Evolutionary conservation across 805 yeast species (phyloP).

Genomic region (Peterozyma xylosa): DNA sequence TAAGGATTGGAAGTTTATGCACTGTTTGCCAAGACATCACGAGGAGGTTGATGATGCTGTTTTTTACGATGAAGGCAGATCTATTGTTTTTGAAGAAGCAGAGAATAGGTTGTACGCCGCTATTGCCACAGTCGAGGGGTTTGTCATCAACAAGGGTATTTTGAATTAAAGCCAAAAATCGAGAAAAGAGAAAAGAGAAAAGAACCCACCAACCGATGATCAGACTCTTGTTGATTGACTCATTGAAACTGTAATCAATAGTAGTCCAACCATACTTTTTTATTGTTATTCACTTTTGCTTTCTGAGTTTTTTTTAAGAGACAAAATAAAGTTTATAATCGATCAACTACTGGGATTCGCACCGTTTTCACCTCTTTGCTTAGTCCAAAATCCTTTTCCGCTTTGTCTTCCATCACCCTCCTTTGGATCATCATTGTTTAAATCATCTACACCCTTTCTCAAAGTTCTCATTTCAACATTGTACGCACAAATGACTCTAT

Average conservation of each 20-base stretch:
- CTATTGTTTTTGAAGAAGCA: slow-evolving; percentile 91
- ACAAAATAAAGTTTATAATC: too few relatives aligned
- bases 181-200: too few relatives aligned
- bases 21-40: slow-evolving; percentile 90
- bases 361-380: slow-evolving; percentile 75
- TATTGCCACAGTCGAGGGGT: slow-evolving; percentile 85
- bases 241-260: too few relatives aligned
- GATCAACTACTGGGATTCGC: too few relatives aligned
- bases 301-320: too few relatives aligned
- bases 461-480: slow-evolving; percentile 26
- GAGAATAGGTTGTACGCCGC: slow-evolving; percentile 96
- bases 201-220: too few relatives aligned
- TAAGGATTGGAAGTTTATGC: slow-evolving; percentile 85
- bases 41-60: slow-evolving; percentile 95
- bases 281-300: too few relatives aligned
- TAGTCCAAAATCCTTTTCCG: slow-evolving; percentile 73
- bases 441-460: slow-evolving; percentile 9
- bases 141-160: slow-evolving; percentile 78
- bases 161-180: slow-evolving; percentile 14
- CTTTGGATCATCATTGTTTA: slow-evolving; percentile 11
- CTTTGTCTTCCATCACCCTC: slow-evolving; percentile 54
- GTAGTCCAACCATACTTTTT: too few relatives aligned
- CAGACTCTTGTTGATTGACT: too few relatives aligned
- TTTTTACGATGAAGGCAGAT: slow-evolving; percentile 65
- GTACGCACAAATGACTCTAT: slow-evolving; percentile 28